A percentile compares a stretch with the other conserved stretches of the same genome.
Evolutionary conservation across 208 protist species (phyloP).

Genomic region (Lotmaria passim): DNA sequence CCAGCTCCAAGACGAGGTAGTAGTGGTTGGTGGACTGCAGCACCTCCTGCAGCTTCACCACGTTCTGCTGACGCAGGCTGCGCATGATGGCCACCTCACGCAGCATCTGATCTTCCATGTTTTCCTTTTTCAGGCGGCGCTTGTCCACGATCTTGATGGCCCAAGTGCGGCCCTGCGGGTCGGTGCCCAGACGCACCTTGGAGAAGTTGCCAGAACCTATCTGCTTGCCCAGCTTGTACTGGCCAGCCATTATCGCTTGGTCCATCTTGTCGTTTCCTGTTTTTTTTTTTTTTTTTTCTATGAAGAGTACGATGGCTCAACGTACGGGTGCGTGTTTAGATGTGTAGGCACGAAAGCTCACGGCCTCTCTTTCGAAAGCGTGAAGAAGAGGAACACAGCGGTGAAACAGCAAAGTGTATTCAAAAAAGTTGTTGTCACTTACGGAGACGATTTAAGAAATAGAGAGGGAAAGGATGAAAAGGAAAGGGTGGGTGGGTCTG

Average conservation of each 20-base stretch:
- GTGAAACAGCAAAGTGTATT: too few species aligned
- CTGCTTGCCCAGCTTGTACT: conserved; percentile 87
- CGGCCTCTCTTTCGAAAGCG: too few species aligned
- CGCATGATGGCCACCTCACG: conserved; percentile 91
- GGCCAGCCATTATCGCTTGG: conserved; percentile 49
- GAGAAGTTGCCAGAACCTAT: conserved; percentile 92
- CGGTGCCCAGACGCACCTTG: conserved; percentile 78
- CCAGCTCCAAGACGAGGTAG: conserved; percentile 92
- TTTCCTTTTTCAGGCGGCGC: conserved; percentile 78
- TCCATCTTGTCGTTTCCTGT: conserved; percentile 17
- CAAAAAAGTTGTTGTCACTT: too few species aligned
- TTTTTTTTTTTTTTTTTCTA: conserved; percentile 14
- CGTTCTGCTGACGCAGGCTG: conserved; percentile 78
- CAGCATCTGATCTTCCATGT: conserved; percentile 92
- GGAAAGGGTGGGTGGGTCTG: neutral
- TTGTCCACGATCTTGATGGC: conserved; percentile 94
- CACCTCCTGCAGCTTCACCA: conserved; percentile 88
- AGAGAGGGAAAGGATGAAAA: conserved; percentile 1
- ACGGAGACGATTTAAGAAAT: too few species aligned
- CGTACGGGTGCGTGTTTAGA: too few species aligned
- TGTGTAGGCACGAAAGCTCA: too few species aligned
- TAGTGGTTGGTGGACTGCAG: conserved; percentile 88
- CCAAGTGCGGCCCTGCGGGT: conserved; percentile 67
- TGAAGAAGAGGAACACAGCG: too few species aligned
- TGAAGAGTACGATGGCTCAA: too few species aligned